Evolutionary conservation across 495 filamentous ascomycete genomes (phyloP), one percentile per base, ranked within the genome.

Genomic region (Penicillium soppii): DNA sequence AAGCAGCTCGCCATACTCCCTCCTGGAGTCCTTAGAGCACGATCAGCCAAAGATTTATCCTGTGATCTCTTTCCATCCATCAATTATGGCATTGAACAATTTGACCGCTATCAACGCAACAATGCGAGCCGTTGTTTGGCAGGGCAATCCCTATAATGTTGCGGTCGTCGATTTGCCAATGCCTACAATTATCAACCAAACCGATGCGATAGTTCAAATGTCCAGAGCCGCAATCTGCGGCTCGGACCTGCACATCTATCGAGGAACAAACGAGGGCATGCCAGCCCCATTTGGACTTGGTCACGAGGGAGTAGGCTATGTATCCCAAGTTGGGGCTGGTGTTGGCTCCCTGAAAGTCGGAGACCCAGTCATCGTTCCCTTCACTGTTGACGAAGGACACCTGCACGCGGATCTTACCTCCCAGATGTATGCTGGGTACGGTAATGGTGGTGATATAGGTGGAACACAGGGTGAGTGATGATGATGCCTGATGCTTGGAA

Each of bases 41-140:
- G n/a, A n/a, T n/a, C 29, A 32, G 29, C 29, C 3, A 10, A 7
- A 7, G 8, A 7, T 32, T 32, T 27, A 27, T 27, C n/a, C n/a
- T n/a, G n/a, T 27, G 25, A 9, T 9, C 25, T 5, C 25, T 27
- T 27, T 27, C 32, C 8, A 35, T 40, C 9, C 37, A 15, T 17
- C 10, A 5, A 42, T 21, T 6, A 42, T 42, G 39, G 39, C 39
- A 25, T 19, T 42, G 5, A 26, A 3, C 10, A 47, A 47, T 21
- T 1, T 13, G 19, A 47, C 43, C 20, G 16, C 27, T 1, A 19
- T 37, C 16, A 47, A 47, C 16, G 39, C 16, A 13, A 50, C 42
- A n/a, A 53, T 53, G 50, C 43, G 40, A 22, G 50, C 50, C 6
- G 62, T 67, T 23, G 42, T 67, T 7, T 67, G 62, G 54, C 56